Base-by-base conservation (phyloP, 352 stramenopile species). In the Elongisporangium undulatum region DNA sequence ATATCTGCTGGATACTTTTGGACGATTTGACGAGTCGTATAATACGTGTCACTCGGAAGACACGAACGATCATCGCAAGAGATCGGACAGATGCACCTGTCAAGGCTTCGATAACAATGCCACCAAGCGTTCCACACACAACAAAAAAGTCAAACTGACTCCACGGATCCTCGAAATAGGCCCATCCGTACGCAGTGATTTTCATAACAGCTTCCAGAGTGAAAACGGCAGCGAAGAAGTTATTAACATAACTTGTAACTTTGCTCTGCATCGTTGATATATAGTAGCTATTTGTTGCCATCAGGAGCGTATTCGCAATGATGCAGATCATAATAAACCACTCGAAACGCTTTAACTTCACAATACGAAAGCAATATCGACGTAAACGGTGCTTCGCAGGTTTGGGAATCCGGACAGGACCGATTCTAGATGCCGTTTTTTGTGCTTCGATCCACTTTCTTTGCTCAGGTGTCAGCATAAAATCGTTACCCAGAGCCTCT, bases 81-180 rank as follows among this genome's bases (percentile, higher is more conserved):
- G 84, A 95, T n/a, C 74, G 71, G 8, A 93, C 69, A 1, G 78
- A 88, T 0, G 78, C 61, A 6, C 76, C 79, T 0, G 76, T 90
- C 26, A 90, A 61, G 1, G 68, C 41, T 38, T 91, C 75, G 1
- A 93, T 69, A 2, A 93, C 21, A 7, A 90, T 71, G 57, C 81
- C 90, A 0, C 77, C 22, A 0, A 92, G 49, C 8, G 85, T 94
- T 2, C 83, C 81, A 3, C 82, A 55, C 3, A 92, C 85, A 21
- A 93, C 78, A 45, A 87, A 84, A 52, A 96, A 91, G 61, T 97
- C 91, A 55, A 97, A 97, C n/a, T 78, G 67, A 54, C 97, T 97
- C 89, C 89, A 97, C 21, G 61, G 73, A 48, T 92, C 75, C 13
- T 83, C 68, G 56, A 96, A 97, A 75, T 97, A 97, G 19, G 72